These are phyloP conservation scores for Vaccinium macrocarpon DNA, from an alignment of 148 eudicot genomes.

Conservation along the genomic window DNA sequence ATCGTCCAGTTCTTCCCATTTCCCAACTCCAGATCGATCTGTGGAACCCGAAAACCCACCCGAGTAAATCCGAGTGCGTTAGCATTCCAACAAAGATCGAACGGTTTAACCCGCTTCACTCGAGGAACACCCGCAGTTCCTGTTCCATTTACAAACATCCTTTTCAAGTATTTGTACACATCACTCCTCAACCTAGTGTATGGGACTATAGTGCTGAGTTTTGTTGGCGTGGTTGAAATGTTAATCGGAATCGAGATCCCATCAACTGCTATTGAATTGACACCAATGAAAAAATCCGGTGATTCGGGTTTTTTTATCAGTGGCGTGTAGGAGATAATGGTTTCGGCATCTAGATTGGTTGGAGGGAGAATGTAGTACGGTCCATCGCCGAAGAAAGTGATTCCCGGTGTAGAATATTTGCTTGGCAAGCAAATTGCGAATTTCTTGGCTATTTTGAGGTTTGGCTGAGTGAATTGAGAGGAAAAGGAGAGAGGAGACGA, in stretches of 20 bases:
- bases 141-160: slow-evolving; percentile 4
- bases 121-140: slow-evolving; percentile 14
- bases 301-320: slow-evolving; percentile 26
- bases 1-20: slow-evolving; percentile 44
- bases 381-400: slow-evolving; percentile 48
- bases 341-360: slow-evolving; percentile 29
- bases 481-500: neutral
- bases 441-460: neutral
- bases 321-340: slow-evolving; percentile 36
- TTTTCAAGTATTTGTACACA: slow-evolving; percentile 12
- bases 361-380: slow-evolving; percentile 43
- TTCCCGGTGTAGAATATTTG: slow-evolving; percentile 23
- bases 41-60: slow-evolving; percentile 31
- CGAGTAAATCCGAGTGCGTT: slow-evolving; percentile 21
- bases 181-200: slow-evolving; percentile 8
- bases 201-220: slow-evolving; percentile 3
- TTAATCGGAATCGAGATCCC: neutral
- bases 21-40: slow-evolving; percentile 32
- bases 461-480: neutral
- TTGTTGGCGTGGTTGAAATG: neutral
- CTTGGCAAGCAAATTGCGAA: slow-evolving; percentile 9
- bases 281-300: slow-evolving; percentile 27
- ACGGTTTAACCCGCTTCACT: slow-evolving; percentile 24
- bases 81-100: slow-evolving; percentile 38
- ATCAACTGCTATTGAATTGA: neutral